Conservation (phyloP, 371 early-diverging fungal species). For the Mucor irregularis region DNA sequence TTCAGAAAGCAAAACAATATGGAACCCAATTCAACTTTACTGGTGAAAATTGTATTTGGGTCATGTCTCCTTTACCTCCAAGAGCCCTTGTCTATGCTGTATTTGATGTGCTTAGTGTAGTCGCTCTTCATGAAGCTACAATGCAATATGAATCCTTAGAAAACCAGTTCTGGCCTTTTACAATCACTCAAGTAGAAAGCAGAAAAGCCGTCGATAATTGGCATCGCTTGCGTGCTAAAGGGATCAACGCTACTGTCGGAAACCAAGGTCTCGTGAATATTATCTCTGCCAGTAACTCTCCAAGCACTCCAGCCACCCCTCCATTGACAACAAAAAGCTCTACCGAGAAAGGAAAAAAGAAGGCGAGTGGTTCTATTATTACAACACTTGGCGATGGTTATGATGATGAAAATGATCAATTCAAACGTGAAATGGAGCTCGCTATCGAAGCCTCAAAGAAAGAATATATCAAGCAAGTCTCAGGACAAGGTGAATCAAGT, state of each 20-base stretch:
- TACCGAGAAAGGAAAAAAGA: neutral
- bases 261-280: neutral
- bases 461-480: neutral
- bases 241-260: neutral
- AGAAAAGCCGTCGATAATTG: constrained; percentile 25
- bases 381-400: constrained; percentile 9
- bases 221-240: constrained; percentile 15
- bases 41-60: constrained; percentile 42
- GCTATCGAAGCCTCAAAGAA: constrained; percentile 25
- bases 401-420: constrained; percentile 27
- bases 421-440: constrained; percentile 16
- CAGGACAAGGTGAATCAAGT: neutral
- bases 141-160: neutral
- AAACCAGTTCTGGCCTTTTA: constrained; percentile 34
- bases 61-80: constrained; percentile 33
- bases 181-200: neutral
- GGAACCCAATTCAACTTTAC: constrained; percentile 27
- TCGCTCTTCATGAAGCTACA: constrained; percentile 28
- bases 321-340: too few species aligned
- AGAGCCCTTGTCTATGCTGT: constrained; percentile 43
- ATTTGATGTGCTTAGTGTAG: constrained; percentile 46
- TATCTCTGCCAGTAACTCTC: neutral
- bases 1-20: constrained; percentile 33
- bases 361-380: neutral
- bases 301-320: neutral